Percentiles rank a stretch among this genome's conserved stretches.
phyloP scores from a whole-genome alignment of 2,329 filamentous ascomycete genomes.

The Epichloe brachyelytri region DNA sequence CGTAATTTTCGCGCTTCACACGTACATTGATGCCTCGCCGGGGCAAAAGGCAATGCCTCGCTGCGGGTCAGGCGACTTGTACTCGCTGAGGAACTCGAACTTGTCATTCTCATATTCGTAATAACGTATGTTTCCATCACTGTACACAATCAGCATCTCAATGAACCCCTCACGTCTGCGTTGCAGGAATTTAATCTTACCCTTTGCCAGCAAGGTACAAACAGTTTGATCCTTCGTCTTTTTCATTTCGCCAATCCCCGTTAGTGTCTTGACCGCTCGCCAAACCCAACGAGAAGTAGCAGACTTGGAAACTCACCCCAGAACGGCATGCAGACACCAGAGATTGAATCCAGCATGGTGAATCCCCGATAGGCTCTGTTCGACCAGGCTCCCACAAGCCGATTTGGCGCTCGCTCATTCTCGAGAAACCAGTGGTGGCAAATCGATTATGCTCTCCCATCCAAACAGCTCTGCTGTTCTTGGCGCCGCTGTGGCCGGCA shows the following conservation, averaged over 20 bases:
- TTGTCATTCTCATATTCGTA: slow-evolving; percentile 98
- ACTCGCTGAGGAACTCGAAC: slow-evolving; percentile 92
- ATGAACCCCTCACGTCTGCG: not conserved
- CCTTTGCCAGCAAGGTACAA: slow-evolving; percentile 95
- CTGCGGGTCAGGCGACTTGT: slow-evolving; percentile 94
- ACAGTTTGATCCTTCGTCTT: slow-evolving; percentile 83
- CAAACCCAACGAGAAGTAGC: not conserved
- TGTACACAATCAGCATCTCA: slow-evolving; percentile 23
- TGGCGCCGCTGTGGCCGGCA: slow-evolving; percentile 78
- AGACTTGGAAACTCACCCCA: slow-evolving; percentile 50
- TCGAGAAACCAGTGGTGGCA: slow-evolving; percentile 92
- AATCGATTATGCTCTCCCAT: slow-evolving; percentile 94
- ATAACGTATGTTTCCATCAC: slow-evolving; percentile 97
- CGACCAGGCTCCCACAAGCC: slow-evolving; percentile 89
- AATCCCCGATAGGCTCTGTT: slow-evolving; percentile 84
- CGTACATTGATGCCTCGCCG: slow-evolving; percentile 84
- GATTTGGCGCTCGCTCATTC: slow-evolving; percentile 95
- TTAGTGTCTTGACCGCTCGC: not conserved
- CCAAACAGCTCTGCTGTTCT: slow-evolving; percentile 96
- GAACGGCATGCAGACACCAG: slow-evolving; percentile 98
- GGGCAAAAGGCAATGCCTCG: slow-evolving; percentile 88
- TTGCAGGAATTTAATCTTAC: slow-evolving; percentile 35
- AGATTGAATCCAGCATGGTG: slow-evolving; percentile 83
- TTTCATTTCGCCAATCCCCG: slow-evolving; percentile 12
- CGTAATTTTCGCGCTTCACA: slow-evolving; percentile 1